Conservation (phyloP, 345 rosid species). For the Bruguiera sexangula region DNA sequence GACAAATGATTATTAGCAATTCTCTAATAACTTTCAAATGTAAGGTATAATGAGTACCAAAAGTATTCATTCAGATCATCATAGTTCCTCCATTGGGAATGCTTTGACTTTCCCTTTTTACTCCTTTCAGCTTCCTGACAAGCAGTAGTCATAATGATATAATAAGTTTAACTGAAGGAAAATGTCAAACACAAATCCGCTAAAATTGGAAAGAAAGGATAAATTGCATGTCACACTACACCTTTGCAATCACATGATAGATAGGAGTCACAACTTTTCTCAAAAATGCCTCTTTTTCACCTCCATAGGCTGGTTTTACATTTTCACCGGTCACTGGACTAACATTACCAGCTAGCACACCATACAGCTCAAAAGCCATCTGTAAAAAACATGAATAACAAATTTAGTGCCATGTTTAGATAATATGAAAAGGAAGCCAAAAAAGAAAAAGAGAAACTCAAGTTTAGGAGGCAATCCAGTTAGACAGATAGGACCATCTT, state of each 20-base stretch:
- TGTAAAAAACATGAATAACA: slow-evolving; percentile 20
- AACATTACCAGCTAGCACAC: slow-evolving; percentile 95
- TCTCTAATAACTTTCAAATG: too few species aligned
- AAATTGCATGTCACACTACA: slow-evolving; percentile 15
- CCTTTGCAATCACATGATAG: slow-evolving; percentile 79
- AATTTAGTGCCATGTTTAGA: too few species aligned
- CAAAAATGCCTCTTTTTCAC: slow-evolving; percentile 96
- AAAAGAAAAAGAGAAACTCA: neutral
- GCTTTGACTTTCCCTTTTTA: slow-evolving; percentile 84
- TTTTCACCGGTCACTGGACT: slow-evolving; percentile 99
- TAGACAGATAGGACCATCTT: slow-evolving; percentile 1
- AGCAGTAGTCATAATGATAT: slow-evolving; percentile 12
- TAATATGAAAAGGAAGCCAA: slow-evolving; percentile 4
- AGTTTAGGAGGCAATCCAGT: neutral
- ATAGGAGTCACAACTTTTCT: slow-evolving; percentile 88
- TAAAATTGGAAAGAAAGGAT: neutral
- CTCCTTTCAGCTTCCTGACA: slow-evolving; percentile 87
- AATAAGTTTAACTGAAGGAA: slow-evolving; percentile 8
- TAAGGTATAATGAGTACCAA: slow-evolving; percentile 42
- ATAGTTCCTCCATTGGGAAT: slow-evolving; percentile 98
- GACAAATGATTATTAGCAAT: neutral
- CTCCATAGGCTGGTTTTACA: slow-evolving; percentile 96
- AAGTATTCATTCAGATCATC: slow-evolving; percentile 97
- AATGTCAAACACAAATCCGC: neutral
- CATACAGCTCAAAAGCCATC: slow-evolving; percentile 99